phyloP scores from a whole-genome alignment of 495 filamentous ascomycete species.

The Podospora anserina region DNA sequence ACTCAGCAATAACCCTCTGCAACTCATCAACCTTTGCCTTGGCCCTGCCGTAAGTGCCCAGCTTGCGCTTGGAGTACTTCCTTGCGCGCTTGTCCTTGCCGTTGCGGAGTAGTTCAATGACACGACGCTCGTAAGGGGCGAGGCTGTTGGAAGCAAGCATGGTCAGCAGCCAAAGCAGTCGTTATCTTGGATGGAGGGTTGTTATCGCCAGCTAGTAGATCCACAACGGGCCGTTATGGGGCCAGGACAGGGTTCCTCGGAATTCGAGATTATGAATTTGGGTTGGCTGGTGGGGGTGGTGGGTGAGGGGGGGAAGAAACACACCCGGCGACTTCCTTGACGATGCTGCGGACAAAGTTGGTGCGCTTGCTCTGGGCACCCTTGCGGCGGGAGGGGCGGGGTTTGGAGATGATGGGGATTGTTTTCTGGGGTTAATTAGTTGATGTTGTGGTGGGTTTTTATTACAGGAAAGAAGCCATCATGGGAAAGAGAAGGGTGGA shows the following conservation, averaged over 20 bases:
- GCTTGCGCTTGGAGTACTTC: conserved; percentile 99
- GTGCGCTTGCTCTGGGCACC: conserved; percentile 90
- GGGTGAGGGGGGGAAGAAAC: conserved; percentile 26
- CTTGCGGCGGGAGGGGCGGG: conserved; percentile 86
- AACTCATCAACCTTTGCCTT: conserved; percentile 99
- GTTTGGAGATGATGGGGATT: conserved; percentile 70
- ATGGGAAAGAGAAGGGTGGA: background rate
- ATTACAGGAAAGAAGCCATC: background rate
- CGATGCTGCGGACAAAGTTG: conserved; percentile 83
- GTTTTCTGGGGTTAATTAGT: conserved; percentile 70
- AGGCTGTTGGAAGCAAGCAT: conserved; percentile 44
- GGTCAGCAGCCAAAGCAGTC: background rate
- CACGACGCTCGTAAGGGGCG: conserved; percentile 94
- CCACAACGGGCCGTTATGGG: background rate
- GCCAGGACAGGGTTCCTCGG: background rate
- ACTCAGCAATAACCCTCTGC: conserved; percentile 93
- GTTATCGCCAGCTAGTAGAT: background rate
- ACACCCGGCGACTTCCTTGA: conserved; percentile 91
- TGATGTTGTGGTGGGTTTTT: conserved; percentile 15
- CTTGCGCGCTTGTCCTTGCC: conserved; percentile 98
- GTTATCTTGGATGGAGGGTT: background rate
- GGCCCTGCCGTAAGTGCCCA: conserved; percentile 94
- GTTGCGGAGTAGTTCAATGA: conserved; percentile 98
- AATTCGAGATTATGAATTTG: background rate
- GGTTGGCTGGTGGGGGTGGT: conserved; percentile 9